Conservation (phyloP, 768 basidiomycete species). For the Mycena haematopus region DNA sequence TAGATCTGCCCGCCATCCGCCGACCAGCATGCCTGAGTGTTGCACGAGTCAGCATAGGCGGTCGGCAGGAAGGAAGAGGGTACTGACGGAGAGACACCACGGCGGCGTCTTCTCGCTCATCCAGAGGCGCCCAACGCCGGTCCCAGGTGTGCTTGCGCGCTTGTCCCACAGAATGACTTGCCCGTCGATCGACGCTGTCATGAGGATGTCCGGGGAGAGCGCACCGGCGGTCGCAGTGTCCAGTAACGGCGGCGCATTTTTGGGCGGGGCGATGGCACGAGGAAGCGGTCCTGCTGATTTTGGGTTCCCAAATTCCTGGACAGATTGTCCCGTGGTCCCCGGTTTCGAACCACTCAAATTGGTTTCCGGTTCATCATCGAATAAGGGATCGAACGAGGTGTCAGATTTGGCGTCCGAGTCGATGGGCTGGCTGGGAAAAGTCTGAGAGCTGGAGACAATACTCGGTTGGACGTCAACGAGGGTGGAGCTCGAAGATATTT, state of each 20-base stretch:
- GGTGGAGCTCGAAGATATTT: slow-evolving; percentile 20
- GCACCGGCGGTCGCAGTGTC: slow-evolving; percentile 62
- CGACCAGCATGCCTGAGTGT: slow-evolving; percentile 89
- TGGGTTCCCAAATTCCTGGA: slow-evolving; percentile 2
- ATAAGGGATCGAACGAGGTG: slow-evolving; percentile 85
- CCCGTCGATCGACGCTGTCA: slow-evolving; percentile 92
- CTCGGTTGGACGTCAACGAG: slow-evolving; percentile 35
- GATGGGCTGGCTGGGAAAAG: slow-evolving; percentile 23
- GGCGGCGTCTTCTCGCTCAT: slow-evolving; percentile 93
- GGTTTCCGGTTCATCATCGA: slow-evolving; percentile 80
- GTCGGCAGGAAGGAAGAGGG: slow-evolving; percentile 20
- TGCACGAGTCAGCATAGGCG: background rate
- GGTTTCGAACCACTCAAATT: background rate
- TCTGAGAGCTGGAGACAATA: slow-evolving; percentile 25
- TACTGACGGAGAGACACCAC: slow-evolving; percentile 91
- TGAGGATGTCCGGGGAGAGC: slow-evolving; percentile 84
- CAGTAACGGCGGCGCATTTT: slow-evolving; percentile 79
- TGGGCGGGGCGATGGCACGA: slow-evolving; percentile 60
- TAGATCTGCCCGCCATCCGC: slow-evolving; percentile 86
- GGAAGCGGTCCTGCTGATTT: slow-evolving; percentile 26
- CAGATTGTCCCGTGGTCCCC: background rate
- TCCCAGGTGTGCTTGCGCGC: slow-evolving; percentile 65
- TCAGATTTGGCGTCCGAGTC: slow-evolving; percentile 77
- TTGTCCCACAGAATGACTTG: slow-evolving; percentile 93
- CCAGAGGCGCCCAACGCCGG: slow-evolving; percentile 84